phyloP scores from a whole-genome alignment of 2,329 filamentous ascomycete genomes.

The Lasiodiplodia sp. region DNA sequence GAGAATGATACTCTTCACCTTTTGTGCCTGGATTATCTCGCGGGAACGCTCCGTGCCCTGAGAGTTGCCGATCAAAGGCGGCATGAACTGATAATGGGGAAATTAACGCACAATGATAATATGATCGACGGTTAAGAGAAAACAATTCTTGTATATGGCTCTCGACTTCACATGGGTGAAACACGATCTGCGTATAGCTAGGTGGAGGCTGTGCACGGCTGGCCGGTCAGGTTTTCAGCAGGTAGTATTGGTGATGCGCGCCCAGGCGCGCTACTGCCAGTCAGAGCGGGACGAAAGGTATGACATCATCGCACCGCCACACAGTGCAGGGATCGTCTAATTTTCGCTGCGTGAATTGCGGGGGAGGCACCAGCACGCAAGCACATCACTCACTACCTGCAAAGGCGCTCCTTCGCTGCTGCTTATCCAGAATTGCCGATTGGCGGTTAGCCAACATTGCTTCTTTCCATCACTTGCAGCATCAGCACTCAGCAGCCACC shows the following conservation, averaged over 20 bases:
- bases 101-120: background rate
- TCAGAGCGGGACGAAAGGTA: background rate
- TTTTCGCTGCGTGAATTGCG: slow-evolving; percentile 3
- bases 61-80: background rate
- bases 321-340: slow-evolving; percentile 13
- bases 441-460: background rate
- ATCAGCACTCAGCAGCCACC: slow-evolving; percentile 4
- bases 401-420: slow-evolving; percentile 2
- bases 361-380: background rate
- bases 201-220: background rate
- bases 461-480: slow-evolving; percentile 2
- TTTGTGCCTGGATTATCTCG: background rate
- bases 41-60: background rate
- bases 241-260: slow-evolving; percentile 1
- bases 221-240: background rate
- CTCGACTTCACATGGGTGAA: background rate
- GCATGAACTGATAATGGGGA: background rate
- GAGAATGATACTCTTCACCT: background rate
- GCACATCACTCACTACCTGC: background rate
- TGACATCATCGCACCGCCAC: slow-evolving; percentile 26
- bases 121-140: background rate
- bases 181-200: background rate
- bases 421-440: background rate
- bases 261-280: slow-evolving; percentile 16
- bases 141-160: background rate